phyloP scores from a whole-genome alignment of 768 basidiomycete species.

The Pholiota molesta region DNA sequence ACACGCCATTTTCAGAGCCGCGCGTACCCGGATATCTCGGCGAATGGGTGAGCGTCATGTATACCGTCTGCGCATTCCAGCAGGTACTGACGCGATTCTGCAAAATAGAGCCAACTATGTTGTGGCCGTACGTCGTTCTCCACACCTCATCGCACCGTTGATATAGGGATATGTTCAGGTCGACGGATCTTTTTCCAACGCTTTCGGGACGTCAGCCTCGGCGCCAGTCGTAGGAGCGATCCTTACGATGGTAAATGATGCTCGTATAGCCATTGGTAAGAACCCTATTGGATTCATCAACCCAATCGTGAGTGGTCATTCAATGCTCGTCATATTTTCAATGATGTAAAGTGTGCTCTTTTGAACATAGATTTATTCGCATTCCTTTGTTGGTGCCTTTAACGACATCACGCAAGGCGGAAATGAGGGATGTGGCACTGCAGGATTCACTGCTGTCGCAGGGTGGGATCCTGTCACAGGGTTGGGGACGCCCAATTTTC shows the following conservation, averaged over 20 bases:
- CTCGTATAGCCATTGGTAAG: constrained; percentile 44
- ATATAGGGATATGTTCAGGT: constrained; percentile 27
- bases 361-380: constrained; percentile 44
- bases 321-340: background rate
- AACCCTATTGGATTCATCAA: constrained; percentile 52
- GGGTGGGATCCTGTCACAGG: constrained; percentile 55
- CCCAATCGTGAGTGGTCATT: constrained; percentile 32
- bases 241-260: constrained; percentile 55
- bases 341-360: background rate
- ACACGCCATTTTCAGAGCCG: constrained; percentile 32
- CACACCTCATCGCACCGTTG: background rate
- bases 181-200: constrained; percentile 37
- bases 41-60: constrained; percentile 35
- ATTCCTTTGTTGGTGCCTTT: constrained; percentile 42
- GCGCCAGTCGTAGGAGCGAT: constrained; percentile 52
- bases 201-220: constrained; percentile 53
- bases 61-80: background rate
- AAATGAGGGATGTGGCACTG: constrained; percentile 47
- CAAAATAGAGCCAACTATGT: constrained; percentile 43
- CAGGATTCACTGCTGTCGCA: constrained; percentile 34
- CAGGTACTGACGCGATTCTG: background rate
- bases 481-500: constrained; percentile 49
- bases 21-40: constrained; percentile 51
- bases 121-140: constrained; percentile 33
- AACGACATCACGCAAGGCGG: constrained; percentile 50